Evolutionary conservation across 202 grass and related monocot genomes (phyloP).

Genomic region (Alloteropsis angusta): DNA sequence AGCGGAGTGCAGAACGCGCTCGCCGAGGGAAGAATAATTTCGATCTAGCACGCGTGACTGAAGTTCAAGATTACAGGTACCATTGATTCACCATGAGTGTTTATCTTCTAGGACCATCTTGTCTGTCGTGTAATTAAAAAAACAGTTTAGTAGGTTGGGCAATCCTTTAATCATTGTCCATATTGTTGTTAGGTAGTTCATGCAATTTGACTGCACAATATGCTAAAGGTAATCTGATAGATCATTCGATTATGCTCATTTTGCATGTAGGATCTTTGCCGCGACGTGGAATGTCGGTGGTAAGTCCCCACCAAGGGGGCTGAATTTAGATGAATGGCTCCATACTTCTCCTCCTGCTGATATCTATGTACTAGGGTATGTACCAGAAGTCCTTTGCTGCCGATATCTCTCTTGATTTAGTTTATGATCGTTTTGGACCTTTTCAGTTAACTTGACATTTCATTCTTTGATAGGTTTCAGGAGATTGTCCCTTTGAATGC

Average conservation of each 20-base stretch:
- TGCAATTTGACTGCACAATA: slow-evolving; percentile 15
- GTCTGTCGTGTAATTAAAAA: neutral
- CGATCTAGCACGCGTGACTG: slow-evolving; percentile 48
- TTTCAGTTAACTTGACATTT: slow-evolving; percentile 11
- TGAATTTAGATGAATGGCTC: slow-evolving; percentile 85
- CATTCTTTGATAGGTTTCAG: slow-evolving; percentile 53
- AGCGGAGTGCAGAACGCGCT: slow-evolving; percentile 15
- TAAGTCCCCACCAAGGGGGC: slow-evolving; percentile 61
- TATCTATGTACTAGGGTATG: slow-evolving; percentile 80
- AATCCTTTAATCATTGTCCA: slow-evolving; percentile 4
- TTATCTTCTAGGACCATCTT: slow-evolving; percentile 1
- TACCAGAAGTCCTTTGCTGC: neutral
- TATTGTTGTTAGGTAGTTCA: slow-evolving; percentile 13
- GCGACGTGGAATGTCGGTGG: slow-evolving; percentile 90
- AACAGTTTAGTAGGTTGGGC: neutral
- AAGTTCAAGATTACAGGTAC: slow-evolving; percentile 61
- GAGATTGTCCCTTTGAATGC: slow-evolving; percentile 93
- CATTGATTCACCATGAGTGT: slow-evolving; percentile 16
- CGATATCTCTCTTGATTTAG: neutral
- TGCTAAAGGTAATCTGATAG: slow-evolving; percentile 7
- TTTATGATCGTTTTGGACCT: neutral
- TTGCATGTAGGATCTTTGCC: slow-evolving; percentile 66
- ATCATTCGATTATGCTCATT: neutral
- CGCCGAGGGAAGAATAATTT: slow-evolving; percentile 49
- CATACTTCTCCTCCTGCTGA: slow-evolving; percentile 77